These are phyloP conservation scores for Botryosphaeria dothidea DNA, from an alignment of 2,329 filamentous ascomycete genomes.

Conservation along the genomic window DNA sequence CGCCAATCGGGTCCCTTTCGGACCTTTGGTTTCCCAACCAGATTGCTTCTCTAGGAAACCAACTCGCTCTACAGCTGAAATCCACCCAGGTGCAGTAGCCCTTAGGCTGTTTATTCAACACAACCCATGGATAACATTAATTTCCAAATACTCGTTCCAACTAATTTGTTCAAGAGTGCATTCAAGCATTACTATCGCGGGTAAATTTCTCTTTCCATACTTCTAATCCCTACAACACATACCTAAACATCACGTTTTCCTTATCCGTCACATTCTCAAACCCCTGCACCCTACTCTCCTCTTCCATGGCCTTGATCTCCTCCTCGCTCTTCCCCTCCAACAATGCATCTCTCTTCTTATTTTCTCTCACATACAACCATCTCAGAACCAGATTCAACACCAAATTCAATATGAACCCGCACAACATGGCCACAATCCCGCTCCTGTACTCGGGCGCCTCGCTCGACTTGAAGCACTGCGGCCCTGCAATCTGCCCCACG, in stretches of 20 bases:
- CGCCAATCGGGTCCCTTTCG: no score
- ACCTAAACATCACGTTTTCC: conserved; percentile 26
- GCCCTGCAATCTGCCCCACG: conserved; percentile 67
- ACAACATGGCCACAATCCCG: conserved; percentile 62
- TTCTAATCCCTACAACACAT: conserved; percentile 21
- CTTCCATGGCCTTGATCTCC: conserved; percentile 44
- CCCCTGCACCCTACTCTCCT: conserved; percentile 30
- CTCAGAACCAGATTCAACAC: conserved; percentile 50
- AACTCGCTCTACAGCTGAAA: no score
- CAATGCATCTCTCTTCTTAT: conserved; percentile 59
- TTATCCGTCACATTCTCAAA: conserved; percentile 26
- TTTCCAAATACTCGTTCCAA: no score
- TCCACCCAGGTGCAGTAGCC: no score
- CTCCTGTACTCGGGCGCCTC: conserved; percentile 60
- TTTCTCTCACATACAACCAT: conserved; percentile 54
- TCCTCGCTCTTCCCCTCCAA: conserved; percentile 63
- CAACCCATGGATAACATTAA: no score
- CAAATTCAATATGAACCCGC: conserved; percentile 54
- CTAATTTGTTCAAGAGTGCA: no score
- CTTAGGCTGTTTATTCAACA: no score
- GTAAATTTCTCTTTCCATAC: no score
- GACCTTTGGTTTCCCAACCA: no score
- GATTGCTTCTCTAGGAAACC: no score
- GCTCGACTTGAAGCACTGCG: conserved; percentile 62
- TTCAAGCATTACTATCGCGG: conserved; percentile 19